Percentiles rank a stretch among this genome's conserved stretches.
Evolutionary conservation across 2,329 filamentous ascomycete species (phyloP).

Genomic region (Venturia pyrina): DNA sequence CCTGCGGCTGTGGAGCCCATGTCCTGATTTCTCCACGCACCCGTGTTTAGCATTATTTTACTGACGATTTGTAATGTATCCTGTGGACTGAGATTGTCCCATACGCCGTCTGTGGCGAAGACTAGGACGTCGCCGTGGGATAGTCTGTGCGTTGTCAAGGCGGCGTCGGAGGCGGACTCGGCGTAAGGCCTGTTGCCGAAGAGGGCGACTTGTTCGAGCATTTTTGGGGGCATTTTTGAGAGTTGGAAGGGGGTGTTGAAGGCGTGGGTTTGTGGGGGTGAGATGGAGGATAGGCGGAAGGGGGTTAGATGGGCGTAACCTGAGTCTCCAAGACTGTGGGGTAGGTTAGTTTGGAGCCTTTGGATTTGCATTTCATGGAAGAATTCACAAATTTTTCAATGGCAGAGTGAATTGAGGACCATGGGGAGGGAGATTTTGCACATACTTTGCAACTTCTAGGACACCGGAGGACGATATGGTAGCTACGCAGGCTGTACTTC

Average conservation of each 20-base stretch:
- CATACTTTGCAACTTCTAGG: conserved; percentile 74
- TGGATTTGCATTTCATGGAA: too few relatives aligned
- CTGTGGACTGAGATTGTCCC: conserved; percentile 89
- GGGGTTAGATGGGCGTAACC: conserved; percentile 81
- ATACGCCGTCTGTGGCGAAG: conserved; percentile 88
- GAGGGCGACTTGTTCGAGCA: conserved; percentile 67
- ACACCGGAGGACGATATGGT: conserved; percentile 62
- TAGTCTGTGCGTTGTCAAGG: conserved; percentile 64
- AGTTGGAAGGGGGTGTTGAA: conserved; percentile 98
- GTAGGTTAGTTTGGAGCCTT: conserved; percentile 11
- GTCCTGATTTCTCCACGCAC: conserved; percentile 61
- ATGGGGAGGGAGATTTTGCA: conserved; percentile 2
- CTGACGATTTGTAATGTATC: conserved; percentile 77
- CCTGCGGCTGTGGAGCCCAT: conserved; percentile 36
- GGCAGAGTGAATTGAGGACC: not conserved
- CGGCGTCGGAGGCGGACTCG: conserved; percentile 76
- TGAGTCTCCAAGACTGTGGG: conserved; percentile 66
- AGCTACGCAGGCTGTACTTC: conserved; percentile 86
- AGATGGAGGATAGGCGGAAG: conserved; percentile 75
- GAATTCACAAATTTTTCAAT: not conserved
- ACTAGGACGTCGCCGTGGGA: conserved; percentile 89
- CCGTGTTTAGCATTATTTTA: conserved; percentile 59
- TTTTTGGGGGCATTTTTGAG: conserved; percentile 70
- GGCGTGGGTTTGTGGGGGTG: conserved; percentile 81
- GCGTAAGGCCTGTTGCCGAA: conserved; percentile 69